These are phyloP conservation scores for barrel medic (Medicago truncatula) DNA, from an alignment of 306 rosid genomes.

Conservation along the genomic window DNA sequence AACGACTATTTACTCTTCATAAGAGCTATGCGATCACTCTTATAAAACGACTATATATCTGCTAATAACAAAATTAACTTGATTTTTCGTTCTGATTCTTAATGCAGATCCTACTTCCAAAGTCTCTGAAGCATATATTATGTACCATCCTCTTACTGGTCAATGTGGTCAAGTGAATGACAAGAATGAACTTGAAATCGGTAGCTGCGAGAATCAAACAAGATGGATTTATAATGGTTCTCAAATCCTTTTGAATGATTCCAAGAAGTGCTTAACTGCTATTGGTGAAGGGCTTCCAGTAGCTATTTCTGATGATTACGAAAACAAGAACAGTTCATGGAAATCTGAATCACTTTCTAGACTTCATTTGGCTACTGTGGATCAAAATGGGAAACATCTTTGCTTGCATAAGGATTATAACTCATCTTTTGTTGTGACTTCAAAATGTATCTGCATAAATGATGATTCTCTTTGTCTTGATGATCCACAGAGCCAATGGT, in stretches of 20 bases:
- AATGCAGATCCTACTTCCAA: conserved; percentile 59
- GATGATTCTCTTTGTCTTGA: conserved; percentile 52
- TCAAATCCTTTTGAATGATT: conserved; percentile 30
- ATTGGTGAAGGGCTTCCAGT: conserved; percentile 46
- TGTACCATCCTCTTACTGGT: conserved; percentile 53
- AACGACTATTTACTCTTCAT: too few relatives aligned
- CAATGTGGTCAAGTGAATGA: conserved; percentile 49
- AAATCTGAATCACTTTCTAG: conserved; percentile 39
- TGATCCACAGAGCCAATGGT: conserved; percentile 61
- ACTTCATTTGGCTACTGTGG: conserved; percentile 54
- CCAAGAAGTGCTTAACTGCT: conserved; percentile 43
- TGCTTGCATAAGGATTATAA: conserved; percentile 49
- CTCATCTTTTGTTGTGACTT: conserved; percentile 46
- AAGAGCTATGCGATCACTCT: too few relatives aligned
- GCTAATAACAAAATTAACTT: not conserved
- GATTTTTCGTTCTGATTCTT: not conserved
- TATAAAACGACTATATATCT: too few relatives aligned
- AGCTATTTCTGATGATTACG: conserved; percentile 44
- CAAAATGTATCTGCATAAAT: conserved; percentile 52
- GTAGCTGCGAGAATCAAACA: conserved; percentile 39
- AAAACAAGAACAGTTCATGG: conserved; percentile 47
- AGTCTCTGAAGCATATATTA: conserved; percentile 27
- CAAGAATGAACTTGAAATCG: conserved; percentile 49
- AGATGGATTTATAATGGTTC: conserved; percentile 46
- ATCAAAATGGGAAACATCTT: conserved; percentile 26